These are phyloP conservation scores for Hyphopichia burtonii DNA, from an alignment of 1,139 yeast species.

Conservation along the genomic window DNA sequence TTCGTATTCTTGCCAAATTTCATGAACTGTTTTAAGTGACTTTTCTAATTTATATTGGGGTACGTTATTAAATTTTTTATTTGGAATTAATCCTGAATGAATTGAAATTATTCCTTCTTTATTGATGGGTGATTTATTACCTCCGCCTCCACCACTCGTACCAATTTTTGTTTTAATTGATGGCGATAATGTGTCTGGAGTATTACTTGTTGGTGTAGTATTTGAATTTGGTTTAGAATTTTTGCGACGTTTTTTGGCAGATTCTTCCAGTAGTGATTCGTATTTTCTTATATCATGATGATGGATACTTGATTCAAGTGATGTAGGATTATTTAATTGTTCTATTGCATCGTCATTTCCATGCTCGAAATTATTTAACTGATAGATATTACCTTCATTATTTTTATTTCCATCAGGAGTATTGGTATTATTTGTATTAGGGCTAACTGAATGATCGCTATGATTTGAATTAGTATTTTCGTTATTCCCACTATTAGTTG, in stretches of 20 bases:
- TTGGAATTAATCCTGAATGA: not conserved
- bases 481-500: not conserved
- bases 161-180: no score
- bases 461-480: no score
- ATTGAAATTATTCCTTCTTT: not conserved
- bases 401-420: not conserved
- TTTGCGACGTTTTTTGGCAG: not conserved
- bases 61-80: slow-evolving; percentile 8
- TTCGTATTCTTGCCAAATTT: slow-evolving; percentile 42
- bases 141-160: no score
- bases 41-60: slow-evolving; percentile 37
- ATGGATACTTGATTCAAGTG: slow-evolving; percentile 1
- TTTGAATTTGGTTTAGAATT: not conserved
- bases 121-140: no score
- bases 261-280: not conserved
- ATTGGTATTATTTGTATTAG: not conserved
- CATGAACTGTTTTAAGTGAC: slow-evolving; percentile 35
- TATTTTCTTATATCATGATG: slow-evolving; percentile 1
- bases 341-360: slow-evolving; percentile 1
- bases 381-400: not conserved
- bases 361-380: slow-evolving; percentile 1
- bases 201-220: not conserved
- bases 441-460: not conserved
- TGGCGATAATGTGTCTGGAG: no score
- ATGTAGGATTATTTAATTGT: not conserved